Conservation (phyloP, 164 flowering plant genomes). For the Platanus orientalis region DNA sequence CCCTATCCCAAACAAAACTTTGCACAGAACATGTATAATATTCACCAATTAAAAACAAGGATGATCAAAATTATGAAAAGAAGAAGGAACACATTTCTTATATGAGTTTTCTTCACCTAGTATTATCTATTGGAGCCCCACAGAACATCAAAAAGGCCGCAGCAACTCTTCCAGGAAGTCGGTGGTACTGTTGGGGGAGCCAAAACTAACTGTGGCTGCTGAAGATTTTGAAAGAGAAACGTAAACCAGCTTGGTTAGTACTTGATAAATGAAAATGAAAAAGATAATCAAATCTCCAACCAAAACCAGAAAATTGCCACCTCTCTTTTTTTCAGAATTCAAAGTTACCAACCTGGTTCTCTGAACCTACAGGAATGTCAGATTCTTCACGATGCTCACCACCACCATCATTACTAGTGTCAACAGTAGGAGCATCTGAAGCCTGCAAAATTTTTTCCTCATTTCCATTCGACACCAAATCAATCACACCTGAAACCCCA, state of each 20-base stretch:
- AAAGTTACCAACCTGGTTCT: constrained; percentile 30
- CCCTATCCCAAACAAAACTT: too few species aligned
- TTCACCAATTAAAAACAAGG: too few species aligned
- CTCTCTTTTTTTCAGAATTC: background rate
- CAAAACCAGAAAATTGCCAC: background rate
- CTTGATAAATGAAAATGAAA: background rate
- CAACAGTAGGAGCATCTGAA: constrained; percentile 10
- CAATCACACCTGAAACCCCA: constrained; percentile 14
- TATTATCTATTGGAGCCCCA: constrained; percentile 39
- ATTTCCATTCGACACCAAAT: constrained; percentile 3
- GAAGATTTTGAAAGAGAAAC: constrained; percentile 2
- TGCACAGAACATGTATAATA: too few species aligned
- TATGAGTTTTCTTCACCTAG: constrained; percentile 25
- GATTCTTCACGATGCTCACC: constrained; percentile 13
- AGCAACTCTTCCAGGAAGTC: constrained; percentile 55
- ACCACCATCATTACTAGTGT: constrained; percentile 13
- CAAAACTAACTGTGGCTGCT: background rate
- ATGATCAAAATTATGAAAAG: background rate
- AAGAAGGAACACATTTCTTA: background rate
- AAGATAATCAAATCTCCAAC: too few species aligned
- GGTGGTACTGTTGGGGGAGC: constrained; percentile 20
- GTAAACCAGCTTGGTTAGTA: background rate
- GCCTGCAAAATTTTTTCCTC: constrained; percentile 15
- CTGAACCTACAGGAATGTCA: constrained; percentile 22
- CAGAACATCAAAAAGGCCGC: constrained; percentile 59